Conservation (phyloP, 495 filamentous ascomycete genomes). For the Collariella sp. region DNA sequence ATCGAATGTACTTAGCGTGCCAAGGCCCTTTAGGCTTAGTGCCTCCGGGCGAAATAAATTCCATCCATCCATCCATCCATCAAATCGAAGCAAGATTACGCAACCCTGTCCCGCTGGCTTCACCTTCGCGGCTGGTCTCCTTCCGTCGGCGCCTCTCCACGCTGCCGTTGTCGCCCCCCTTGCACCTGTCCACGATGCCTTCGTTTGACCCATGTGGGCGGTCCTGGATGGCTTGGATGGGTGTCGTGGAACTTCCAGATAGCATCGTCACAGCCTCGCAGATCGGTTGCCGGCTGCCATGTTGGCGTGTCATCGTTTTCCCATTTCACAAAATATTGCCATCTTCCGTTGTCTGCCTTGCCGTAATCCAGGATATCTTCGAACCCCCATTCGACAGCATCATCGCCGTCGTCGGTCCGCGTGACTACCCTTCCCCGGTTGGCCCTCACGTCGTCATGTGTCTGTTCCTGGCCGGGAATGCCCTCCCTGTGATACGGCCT, state of each 20-base stretch:
- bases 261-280: not conserved
- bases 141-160: not conserved
- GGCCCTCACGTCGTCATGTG: not conserved
- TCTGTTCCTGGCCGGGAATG: not conserved
- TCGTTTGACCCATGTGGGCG: not conserved
- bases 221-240: not conserved
- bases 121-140: too few species aligned
- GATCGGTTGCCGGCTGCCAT: not conserved
- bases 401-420: not conserved
- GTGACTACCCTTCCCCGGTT: not conserved
- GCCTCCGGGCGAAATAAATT: not conserved
- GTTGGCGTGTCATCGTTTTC: not conserved
- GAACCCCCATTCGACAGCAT: not conserved
- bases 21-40: too few species aligned
- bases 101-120: too few species aligned
- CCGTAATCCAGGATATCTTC: not conserved
- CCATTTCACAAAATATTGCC: constrained; percentile 1
- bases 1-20: not conserved
- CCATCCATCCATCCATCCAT: not conserved
- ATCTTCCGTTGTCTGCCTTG: not conserved
- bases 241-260: not conserved
- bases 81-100: not conserved
- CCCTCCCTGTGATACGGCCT: not conserved
- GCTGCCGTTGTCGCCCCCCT: not conserved
- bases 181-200: not conserved